phyloP scores from a whole-genome alignment of 2,329 filamentous ascomycete genomes.

The Aspergillus pseudonomiae region DNA sequence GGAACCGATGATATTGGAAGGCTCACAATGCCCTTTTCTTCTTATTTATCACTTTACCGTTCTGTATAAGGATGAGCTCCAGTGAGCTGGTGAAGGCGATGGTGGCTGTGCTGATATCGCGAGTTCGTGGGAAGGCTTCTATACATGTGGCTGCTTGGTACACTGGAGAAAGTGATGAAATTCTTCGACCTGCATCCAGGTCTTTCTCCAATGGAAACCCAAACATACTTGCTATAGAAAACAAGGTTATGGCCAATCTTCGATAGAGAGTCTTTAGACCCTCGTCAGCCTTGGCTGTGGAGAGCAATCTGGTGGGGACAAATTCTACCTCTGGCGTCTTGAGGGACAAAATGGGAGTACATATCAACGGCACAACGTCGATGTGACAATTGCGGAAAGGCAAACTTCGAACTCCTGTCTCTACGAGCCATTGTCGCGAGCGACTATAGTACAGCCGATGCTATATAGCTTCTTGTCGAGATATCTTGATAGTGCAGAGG shows the following conservation, averaged over 20 bases:
- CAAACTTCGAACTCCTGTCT: conserved; percentile 30
- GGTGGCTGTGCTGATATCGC: conserved; percentile 12
- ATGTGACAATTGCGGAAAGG: conserved; percentile 28
- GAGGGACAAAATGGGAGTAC: conserved; percentile 19
- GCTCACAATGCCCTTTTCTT: conserved; percentile 10
- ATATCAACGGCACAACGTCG: conserved; percentile 24
- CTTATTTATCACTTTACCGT: conserved; percentile 8
- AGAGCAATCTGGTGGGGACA: conserved; percentile 10
- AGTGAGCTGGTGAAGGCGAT: conserved; percentile 16
- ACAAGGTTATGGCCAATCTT: conserved; percentile 15
- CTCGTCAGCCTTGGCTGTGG: conserved; percentile 16
- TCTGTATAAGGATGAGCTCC: conserved; percentile 14
- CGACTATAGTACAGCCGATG: conserved; percentile 52
- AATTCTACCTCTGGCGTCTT: conserved; percentile 11
- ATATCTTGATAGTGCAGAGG: conserved; percentile 70
- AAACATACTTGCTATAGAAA: conserved; percentile 16
- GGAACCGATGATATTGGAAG: not conserved
- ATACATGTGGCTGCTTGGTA: conserved; percentile 13
- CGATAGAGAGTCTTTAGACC: conserved; percentile 13
- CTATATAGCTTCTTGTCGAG: conserved; percentile 70
- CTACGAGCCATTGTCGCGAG: conserved; percentile 39
- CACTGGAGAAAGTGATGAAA: conserved; percentile 10
- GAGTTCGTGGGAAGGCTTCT: conserved; percentile 14
- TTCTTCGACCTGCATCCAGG: conserved; percentile 16
- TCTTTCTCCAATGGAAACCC: conserved; percentile 13